A percentile compares a stretch with the other conserved stretches of the same genome.
Evolutionary conservation across 1,139 yeast species (phyloP).

Genomic region (Kurtzmaniella quercitrusa): DNA sequence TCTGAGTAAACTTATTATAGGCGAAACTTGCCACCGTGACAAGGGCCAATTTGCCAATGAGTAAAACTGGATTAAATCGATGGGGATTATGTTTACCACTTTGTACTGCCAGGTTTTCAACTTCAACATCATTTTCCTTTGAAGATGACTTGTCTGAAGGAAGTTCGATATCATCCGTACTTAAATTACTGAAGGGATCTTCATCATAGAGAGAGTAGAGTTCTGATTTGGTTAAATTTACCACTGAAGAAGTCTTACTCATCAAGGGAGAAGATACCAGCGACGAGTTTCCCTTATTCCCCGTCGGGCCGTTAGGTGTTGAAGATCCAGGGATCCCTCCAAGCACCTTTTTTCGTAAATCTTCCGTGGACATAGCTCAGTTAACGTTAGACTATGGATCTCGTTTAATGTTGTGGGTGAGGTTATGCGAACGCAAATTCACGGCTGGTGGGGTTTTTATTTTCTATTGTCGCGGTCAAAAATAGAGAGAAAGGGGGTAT

Average conservation of each 20-base stretch:
- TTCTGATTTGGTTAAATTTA: slow-evolving; percentile 47
- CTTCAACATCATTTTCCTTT: not conserved
- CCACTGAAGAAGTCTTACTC: slow-evolving; percentile 40
- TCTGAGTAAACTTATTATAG: slow-evolving; percentile 48
- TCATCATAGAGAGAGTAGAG: slow-evolving; percentile 47
- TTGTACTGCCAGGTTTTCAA: not conserved
- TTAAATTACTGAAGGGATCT: slow-evolving; percentile 30
- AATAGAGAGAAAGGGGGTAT: no score
- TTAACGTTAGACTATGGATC: not conserved
- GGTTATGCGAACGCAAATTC: not conserved
- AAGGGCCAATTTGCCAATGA: slow-evolving; percentile 20
- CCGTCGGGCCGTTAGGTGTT: no score
- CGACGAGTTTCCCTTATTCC: no score
- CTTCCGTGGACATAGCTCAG: slow-evolving; percentile 4
- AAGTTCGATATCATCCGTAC: slow-evolving; percentile 22
- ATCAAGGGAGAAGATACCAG: slow-evolving; percentile 15
- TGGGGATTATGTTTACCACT: not conserved
- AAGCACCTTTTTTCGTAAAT: slow-evolving; percentile 6
- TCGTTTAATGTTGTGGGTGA: not conserved
- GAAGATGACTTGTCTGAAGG: slow-evolving; percentile 3
- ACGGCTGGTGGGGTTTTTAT: not conserved
- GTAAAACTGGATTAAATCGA: not conserved
- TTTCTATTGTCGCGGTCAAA: no score
- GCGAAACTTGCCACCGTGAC: slow-evolving; percentile 43
- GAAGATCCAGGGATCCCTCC: not conserved